Base-by-base conservation (phyloP, 306 rosid species). In the Benincasa hispida region DNA sequence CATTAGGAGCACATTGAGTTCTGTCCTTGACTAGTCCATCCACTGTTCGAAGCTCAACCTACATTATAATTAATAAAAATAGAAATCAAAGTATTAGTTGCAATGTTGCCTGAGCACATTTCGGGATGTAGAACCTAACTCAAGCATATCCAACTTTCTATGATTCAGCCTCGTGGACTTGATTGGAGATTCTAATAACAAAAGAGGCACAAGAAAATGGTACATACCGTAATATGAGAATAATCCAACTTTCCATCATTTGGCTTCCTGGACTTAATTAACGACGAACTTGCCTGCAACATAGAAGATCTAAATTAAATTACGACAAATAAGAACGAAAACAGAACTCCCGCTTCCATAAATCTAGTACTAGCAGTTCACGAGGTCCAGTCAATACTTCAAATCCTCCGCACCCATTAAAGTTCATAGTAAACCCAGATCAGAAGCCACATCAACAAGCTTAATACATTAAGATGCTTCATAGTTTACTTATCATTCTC, bases 1-100 rank as follows among this genome's bases (percentile, higher is more conserved):
- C 99, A 83, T 92, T 95, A 18, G 99, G 99, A 80, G 98, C 96
- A 83, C 99, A 95, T 53, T 95, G 99, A 65, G 99, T 89, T 25
- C 92, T 89, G 80, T 95, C 99, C 87, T 92, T 95, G 42, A 95
- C 92, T 25, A 95, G 79, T 27, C 97, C 99, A 86, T 95, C 99
- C 78, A 89, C 86, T 0, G 97, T 95, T 60, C 87, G 93, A 81
- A 95, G 98, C 89, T 95, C 99, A 81, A 95, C 92, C 99, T 95
- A 79, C 78, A 83, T 59, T 39, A 60, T 19, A 6, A 60, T 17
- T 41, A 58, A 79, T 76, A 66, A 50, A 17, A 37, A 34, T 3
- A 62, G 27, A 30, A 30, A 50, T 15, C 5, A 0, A 6, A 21
- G 65, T 54, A 15, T 53, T 34, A 19, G 65, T 53, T 34, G 13